Percentiles rank a stretch among this genome's conserved stretches.
Evolutionary conservation across 495 filamentous ascomycete genomes (phyloP).

Genomic region (Tuber borchii): DNA sequence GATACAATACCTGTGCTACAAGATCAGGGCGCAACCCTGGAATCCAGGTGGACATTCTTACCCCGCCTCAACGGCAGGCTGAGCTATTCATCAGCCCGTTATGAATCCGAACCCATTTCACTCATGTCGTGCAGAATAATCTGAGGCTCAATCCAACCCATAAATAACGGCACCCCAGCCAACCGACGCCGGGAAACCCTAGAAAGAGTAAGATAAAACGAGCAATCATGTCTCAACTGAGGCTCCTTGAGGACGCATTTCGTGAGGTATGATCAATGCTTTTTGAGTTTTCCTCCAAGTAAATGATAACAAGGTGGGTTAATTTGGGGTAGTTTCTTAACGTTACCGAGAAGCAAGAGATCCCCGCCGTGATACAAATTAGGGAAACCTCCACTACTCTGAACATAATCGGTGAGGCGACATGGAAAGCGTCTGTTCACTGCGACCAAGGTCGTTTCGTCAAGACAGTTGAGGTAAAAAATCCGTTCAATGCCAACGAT

Average conservation of each 20-base stretch:
- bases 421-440: background rate
- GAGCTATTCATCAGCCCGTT: background rate
- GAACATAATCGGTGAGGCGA: background rate
- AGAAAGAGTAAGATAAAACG: background rate
- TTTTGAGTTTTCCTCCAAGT: background rate
- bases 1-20: background rate
- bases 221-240: slow-evolving; percentile 3
- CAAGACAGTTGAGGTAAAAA: background rate
- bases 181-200: background rate
- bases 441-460: background rate
- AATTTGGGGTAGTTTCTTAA: background rate
- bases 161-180: background rate
- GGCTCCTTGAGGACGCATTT: slow-evolving; percentile 1
- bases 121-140: background rate
- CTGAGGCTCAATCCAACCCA: background rate
- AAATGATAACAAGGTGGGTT: background rate
- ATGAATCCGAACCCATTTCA: background rate
- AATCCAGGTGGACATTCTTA: background rate
- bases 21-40: background rate
- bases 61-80: background rate
- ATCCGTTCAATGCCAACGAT: background rate
- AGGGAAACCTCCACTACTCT: slow-evolving; percentile 1
- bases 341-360: background rate
- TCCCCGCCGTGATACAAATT: slow-evolving; percentile 3
- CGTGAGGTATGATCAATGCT: background rate